These are phyloP conservation scores for Talaromyces sp. DNA, from an alignment of 2,329 filamentous ascomycete species.

Conservation along the genomic window DNA sequence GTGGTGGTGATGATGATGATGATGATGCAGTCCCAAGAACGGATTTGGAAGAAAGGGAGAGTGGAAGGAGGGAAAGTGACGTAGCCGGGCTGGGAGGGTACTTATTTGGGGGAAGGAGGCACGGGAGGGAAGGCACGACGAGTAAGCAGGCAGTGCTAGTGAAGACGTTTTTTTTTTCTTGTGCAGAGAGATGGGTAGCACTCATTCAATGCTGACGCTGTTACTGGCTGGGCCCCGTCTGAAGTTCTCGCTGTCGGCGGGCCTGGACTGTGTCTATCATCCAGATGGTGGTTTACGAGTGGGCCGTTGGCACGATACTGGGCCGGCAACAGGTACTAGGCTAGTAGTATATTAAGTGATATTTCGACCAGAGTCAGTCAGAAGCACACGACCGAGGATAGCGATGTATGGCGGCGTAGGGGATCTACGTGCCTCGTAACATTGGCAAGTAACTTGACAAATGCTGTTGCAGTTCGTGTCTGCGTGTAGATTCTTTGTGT, in stretches of 20 bases:
- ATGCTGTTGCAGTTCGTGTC: no score
- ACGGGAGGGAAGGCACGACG: constrained; percentile 21
- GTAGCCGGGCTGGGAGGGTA: constrained; percentile 34
- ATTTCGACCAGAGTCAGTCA: not conserved
- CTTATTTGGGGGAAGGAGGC: constrained; percentile 8
- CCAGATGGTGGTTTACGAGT: not conserved
- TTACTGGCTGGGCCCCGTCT: constrained; percentile 4
- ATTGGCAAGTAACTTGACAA: no score
- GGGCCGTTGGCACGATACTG: not conserved
- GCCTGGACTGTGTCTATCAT: constrained; percentile 10
- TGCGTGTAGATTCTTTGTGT: no score
- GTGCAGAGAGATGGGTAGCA: not conserved
- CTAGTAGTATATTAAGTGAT: not conserved
- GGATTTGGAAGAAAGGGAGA: constrained; percentile 22
- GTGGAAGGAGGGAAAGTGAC: constrained; percentile 32
- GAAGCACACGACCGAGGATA: constrained; percentile 1
- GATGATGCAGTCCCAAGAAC: constrained; percentile 20
- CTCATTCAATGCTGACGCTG: not conserved
- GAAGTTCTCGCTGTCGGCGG: not conserved
- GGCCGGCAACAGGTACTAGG: not conserved
- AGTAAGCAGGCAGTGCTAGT: constrained; percentile 18
- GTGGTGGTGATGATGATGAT: constrained; percentile 11
- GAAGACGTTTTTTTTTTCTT: not conserved
- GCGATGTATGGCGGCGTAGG: not conserved
- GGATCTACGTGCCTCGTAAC: no score